phyloP scores from a whole-genome alignment of 352 stramenopile species.

The Blastocystis sp. region DNA sequence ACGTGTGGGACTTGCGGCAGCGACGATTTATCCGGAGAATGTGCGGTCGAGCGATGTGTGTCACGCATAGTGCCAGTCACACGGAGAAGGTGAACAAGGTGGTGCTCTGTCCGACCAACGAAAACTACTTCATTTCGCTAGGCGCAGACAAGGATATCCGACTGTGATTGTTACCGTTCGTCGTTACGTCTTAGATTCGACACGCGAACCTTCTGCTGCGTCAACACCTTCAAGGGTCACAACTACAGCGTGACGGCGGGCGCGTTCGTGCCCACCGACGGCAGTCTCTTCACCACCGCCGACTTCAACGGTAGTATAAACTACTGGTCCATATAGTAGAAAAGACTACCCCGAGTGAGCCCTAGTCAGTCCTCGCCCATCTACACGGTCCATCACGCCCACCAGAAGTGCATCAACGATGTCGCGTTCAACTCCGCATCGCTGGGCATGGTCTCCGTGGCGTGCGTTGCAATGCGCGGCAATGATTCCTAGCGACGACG shows the following conservation, averaged over 20 bases:
- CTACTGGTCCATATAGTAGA: constrained; percentile 46
- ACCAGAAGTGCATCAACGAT: constrained; percentile 9
- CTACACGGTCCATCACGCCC: constrained; percentile 37
- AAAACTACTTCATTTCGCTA: constrained; percentile 37
- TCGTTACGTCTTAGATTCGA: constrained; percentile 19
- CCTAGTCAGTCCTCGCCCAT: constrained; percentile 39
- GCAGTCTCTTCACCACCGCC: constrained; percentile 3
- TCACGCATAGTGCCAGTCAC: constrained; percentile 26
- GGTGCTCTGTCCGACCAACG: constrained; percentile 63
- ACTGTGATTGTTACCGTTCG: background rate
- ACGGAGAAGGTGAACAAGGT: constrained; percentile 50
- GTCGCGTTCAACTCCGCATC: constrained; percentile 7
- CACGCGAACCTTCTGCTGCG: constrained; percentile 8
- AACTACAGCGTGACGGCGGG: constrained; percentile 18
- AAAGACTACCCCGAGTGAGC: background rate
- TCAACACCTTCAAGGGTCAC: constrained; percentile 33
- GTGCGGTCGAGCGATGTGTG: background rate
- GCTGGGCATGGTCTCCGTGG: constrained; percentile 42
- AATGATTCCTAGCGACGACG: constrained; percentile 43
- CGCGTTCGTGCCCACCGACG: constrained; percentile 21
- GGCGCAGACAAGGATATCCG: constrained; percentile 24
- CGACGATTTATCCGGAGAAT: background rate
- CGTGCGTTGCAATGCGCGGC: background rate
- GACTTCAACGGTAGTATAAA: constrained; percentile 51
- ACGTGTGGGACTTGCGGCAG: constrained; percentile 41